Conservation (phyloP, 495 filamentous ascomycete species). For the Podospora tetraspora region DNA sequence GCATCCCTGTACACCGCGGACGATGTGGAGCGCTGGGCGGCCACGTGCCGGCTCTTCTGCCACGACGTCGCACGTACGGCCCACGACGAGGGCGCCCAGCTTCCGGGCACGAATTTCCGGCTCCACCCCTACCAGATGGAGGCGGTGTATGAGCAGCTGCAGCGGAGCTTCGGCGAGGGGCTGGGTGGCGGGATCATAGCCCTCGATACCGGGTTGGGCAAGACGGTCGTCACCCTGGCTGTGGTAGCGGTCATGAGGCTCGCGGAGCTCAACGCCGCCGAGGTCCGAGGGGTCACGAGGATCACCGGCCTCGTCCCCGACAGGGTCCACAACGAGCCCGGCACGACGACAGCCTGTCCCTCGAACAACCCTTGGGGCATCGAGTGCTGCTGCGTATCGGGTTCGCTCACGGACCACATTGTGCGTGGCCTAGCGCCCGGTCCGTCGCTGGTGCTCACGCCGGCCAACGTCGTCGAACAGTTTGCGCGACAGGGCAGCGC, state of each 20-base stretch:
- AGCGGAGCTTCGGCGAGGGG: background rate
- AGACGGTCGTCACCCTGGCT: conserved; percentile 8
- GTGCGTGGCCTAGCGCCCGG: background rate
- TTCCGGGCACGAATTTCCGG: background rate
- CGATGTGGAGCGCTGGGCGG: no score
- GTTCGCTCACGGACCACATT: conserved; percentile 2
- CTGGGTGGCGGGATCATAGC: background rate
- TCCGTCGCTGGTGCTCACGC: background rate
- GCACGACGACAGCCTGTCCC: background rate
- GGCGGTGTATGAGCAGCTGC: background rate
- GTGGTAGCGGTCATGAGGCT: conserved; percentile 1
- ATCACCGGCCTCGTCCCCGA: background rate
- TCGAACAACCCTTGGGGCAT: conserved; percentile 6
- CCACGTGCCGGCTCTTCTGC: no score
- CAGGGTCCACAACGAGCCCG: background rate
- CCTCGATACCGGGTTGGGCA: conserved; percentile 7
- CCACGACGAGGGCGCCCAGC: background rate
- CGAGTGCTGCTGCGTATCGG: conserved; percentile 13
- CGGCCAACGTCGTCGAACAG: background rate
- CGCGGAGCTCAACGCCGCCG: conserved; percentile 2
- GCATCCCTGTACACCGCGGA: no score
- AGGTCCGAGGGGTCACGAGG: background rate
- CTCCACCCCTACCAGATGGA: conserved; percentile 7
- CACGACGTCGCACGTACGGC: background rate
- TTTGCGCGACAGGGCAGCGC: background rate